These are phyloP conservation scores for Globisporangium canariense DNA, from an alignment of 352 stramenopile species.

Conservation along the genomic window DNA sequence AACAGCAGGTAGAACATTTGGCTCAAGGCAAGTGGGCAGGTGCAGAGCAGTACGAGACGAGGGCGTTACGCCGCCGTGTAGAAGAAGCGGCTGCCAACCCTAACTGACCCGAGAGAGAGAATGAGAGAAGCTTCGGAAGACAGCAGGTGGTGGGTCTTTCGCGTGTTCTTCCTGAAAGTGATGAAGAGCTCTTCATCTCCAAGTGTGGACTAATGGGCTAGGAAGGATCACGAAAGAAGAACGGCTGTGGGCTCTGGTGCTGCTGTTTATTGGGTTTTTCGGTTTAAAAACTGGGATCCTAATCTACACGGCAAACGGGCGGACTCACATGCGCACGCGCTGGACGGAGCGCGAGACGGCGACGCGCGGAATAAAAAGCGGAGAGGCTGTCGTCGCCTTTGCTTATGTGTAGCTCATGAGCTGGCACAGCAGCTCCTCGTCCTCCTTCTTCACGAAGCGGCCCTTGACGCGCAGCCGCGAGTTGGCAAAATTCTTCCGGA, in stretches of 20 bases:
- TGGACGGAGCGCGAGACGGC: neutral
- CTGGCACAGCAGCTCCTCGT: slow-evolving; percentile 90
- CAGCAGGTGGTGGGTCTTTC: too few relatives aligned
- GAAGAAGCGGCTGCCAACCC: neutral
- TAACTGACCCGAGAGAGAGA: too few relatives aligned
- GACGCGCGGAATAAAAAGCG: slow-evolving; percentile 11
- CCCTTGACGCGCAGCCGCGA: slow-evolving; percentile 96
- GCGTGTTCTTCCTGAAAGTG: too few relatives aligned
- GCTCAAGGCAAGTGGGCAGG: too few relatives aligned
- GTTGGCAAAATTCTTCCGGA: slow-evolving; percentile 99
- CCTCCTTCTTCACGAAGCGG: slow-evolving; percentile 99
- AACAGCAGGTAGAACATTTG: too few relatives aligned
- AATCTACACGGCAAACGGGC: slow-evolving; percentile 19
- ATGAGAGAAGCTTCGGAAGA: too few relatives aligned
- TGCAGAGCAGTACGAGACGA: too few relatives aligned
- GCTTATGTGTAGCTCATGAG: slow-evolving; percentile 75
- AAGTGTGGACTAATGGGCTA: too few relatives aligned
- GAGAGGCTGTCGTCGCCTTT: slow-evolving; percentile 2
- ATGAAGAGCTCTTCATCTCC: neutral
- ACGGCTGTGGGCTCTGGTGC: neutral
- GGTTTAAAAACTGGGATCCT: slow-evolving; percentile 15
- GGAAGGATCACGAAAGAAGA: too few relatives aligned
- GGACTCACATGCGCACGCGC: neutral
- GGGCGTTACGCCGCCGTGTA: neutral
- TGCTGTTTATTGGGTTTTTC: slow-evolving; percentile 12